A percentile compares a stretch with the other conserved stretches of the same genome.
Evolutionary conservation across 345 rosid species (phyloP).

Genomic region (Dipteronia dyeriana): DNA sequence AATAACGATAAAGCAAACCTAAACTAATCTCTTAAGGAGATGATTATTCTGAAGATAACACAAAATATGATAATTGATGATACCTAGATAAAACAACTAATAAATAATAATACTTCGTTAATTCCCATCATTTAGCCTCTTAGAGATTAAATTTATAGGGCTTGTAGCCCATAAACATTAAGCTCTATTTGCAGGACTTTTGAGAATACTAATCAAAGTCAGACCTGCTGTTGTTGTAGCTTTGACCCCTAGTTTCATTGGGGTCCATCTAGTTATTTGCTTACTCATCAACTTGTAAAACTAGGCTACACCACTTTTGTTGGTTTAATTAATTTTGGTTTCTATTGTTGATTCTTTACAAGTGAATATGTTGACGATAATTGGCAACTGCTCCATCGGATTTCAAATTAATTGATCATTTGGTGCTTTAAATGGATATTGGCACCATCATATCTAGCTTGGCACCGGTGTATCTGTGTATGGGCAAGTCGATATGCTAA

Average conservation of each 20-base stretch:
- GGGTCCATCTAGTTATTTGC: not conserved
- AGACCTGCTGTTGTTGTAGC: not conserved
- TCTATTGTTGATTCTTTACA: not conserved
- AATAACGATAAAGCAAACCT: too few species aligned
- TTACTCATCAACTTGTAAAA: not conserved
- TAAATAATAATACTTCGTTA: too few species aligned
- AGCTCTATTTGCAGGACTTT: not conserved
- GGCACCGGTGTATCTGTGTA: not conserved
- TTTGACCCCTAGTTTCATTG: not conserved
- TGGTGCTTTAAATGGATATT: not conserved
- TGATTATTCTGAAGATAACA: too few species aligned
- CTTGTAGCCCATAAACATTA: not conserved
- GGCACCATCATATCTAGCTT: not conserved
- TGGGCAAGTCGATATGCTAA: not conserved
- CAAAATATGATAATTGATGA: too few species aligned
- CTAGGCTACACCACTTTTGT: not conserved
- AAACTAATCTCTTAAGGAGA: too few species aligned
- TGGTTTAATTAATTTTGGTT: not conserved
- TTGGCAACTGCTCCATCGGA: not conserved
- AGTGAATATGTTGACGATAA: not conserved
- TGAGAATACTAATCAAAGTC: not conserved
- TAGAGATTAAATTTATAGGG: not conserved
- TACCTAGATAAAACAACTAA: too few species aligned
- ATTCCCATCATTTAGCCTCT: too few species aligned
- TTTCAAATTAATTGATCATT: not conserved